phyloP scores from a whole-genome alignment of 1,139 yeast species.

The Saccharomyces pastorianus region DNA sequence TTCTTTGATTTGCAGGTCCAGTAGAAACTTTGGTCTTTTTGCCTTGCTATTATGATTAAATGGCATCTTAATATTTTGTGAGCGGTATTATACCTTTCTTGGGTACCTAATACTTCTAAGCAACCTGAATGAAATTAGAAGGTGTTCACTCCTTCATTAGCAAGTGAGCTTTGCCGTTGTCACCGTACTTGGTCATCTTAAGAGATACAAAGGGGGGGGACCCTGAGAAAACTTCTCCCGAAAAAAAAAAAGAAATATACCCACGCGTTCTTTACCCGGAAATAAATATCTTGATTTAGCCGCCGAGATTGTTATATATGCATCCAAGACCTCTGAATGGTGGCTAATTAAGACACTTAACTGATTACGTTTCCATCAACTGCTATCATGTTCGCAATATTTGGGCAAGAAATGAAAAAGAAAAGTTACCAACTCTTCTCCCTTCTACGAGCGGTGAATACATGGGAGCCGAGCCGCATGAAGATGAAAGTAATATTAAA shows the following conservation, averaged over 20 bases:
- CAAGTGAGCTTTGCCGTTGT: neutral
- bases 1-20: constrained; percentile 55
- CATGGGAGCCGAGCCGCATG: neutral
- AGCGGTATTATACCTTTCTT: neutral
- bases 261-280: neutral
- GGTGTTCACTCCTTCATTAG: neutral
- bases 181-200: neutral
- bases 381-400: neutral
- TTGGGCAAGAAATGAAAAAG: neutral
- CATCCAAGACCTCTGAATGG: neutral
- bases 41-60: constrained; percentile 14
- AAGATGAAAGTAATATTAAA: neutral
- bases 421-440: neutral
- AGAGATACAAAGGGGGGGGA: neutral
- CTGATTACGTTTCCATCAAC: too few relatives aligned
- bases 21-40: constrained; percentile 23
- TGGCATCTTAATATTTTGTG: constrained; percentile 5
- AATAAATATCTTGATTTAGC: neutral
- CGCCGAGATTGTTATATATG: neutral
- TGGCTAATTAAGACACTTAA: neutral
- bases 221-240: neutral
- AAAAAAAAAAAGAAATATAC: neutral
- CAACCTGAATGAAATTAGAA: neutral
- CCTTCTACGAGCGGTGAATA: neutral
- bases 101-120: too few relatives aligned